Conservation (phyloP, 768 basidiomycete genomes). For the Clathrus columnatus region DNA sequence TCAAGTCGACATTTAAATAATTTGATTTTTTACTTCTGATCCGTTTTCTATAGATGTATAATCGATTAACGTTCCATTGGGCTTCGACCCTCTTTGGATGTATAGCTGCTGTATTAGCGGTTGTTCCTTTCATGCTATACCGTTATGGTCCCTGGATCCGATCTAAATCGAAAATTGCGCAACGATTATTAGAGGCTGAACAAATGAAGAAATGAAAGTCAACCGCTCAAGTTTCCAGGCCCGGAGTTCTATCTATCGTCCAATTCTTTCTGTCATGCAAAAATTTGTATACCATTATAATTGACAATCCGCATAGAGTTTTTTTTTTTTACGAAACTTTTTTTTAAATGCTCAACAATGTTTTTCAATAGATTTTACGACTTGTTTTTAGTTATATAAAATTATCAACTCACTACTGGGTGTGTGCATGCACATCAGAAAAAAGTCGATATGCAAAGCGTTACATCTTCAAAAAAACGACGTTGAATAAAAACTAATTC, state of each 20-base stretch:
- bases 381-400: too few species aligned
- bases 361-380: too few species aligned
- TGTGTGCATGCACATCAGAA: too few species aligned
- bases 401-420: too few species aligned
- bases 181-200: conserved; percentile 18
- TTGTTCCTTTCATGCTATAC: conserved; percentile 44
- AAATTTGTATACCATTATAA: neutral
- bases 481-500: too few species aligned
- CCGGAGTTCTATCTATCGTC: neutral
- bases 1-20: neutral
- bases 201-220: too few species aligned
- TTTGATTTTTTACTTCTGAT: neutral
- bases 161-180: conserved; percentile 15
- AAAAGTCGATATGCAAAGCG: too few species aligned
- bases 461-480: too few species aligned
- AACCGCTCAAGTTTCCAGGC: neutral
- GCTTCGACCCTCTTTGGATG: conserved; percentile 49
- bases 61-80: conserved; percentile 47
- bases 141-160: conserved; percentile 26
- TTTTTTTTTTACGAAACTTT: too few species aligned
- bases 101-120: conserved; percentile 46
- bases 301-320: too few species aligned
- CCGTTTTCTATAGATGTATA: conserved; percentile 37
- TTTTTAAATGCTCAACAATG: too few species aligned
- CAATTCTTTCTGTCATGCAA: neutral